Evolutionary conservation across 768 basidiomycete genomes (phyloP).

Genomic region (Amyloporia xantha): DNA sequence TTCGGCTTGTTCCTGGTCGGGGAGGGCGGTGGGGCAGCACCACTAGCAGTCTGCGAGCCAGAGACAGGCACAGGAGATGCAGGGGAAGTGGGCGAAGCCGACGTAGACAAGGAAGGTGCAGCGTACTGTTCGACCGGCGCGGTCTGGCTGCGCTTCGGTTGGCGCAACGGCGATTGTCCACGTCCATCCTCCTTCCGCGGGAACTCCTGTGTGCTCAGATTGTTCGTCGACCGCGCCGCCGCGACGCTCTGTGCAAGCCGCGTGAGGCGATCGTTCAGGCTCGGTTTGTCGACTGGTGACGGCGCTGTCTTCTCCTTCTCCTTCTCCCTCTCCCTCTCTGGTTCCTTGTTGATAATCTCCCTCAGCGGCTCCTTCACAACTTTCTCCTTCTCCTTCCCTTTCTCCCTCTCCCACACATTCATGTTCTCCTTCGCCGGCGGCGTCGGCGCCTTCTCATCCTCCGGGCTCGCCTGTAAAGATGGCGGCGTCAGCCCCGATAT

Average conservation of each 20-base stretch:
- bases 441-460: constrained; percentile 9
- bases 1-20: constrained; percentile 10
- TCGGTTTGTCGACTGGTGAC: constrained; percentile 18
- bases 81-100: constrained; percentile 9
- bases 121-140: constrained; percentile 13
- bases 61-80: not conserved
- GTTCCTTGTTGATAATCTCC: constrained; percentile 6
- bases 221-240: constrained; percentile 6
- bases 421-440: constrained; percentile 13
- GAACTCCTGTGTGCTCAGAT: constrained; percentile 4
- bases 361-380: not conserved
- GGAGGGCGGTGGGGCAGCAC: not conserved
- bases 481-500: constrained; percentile 20
- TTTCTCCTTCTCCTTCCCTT: constrained; percentile 14
- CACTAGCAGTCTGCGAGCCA: constrained; percentile 1
- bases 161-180: constrained; percentile 11
- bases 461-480: constrained; percentile 5
- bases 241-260: constrained; percentile 18
- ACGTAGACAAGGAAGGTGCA: constrained; percentile 5
- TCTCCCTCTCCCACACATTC: constrained; percentile 5
- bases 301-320: constrained; percentile 9
- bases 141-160: constrained; percentile 22
- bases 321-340: constrained; percentile 5
- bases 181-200: constrained; percentile 2
- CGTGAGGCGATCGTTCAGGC: constrained; percentile 21